Evolutionary conservation across 345 rosid genomes (phyloP).

Genomic region (Bruguiera gymnorhiza): DNA sequence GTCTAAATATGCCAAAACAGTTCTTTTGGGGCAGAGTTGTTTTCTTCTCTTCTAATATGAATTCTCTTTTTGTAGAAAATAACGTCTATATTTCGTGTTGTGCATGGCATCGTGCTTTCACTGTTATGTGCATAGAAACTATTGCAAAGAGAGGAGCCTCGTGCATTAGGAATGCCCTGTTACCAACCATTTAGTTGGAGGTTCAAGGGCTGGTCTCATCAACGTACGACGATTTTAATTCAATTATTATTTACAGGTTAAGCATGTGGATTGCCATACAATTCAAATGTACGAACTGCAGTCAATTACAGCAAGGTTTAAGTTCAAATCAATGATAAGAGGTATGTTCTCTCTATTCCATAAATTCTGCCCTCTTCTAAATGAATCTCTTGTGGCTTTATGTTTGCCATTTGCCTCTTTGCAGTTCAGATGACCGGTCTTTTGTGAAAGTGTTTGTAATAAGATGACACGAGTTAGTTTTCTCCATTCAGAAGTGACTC

Average conservation of each 20-base stretch:
- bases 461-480: constrained; percentile 10
- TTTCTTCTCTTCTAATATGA: too few relatives aligned
- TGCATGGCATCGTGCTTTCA: too few relatives aligned
- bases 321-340: constrained; percentile 92
- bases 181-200: too few relatives aligned
- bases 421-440: constrained; percentile 83
- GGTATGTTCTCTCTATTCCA: constrained; percentile 38
- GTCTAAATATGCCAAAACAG: too few relatives aligned
- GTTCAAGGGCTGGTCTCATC: too few relatives aligned
- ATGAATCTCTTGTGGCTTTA: background rate
- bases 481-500: background rate
- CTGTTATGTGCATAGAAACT: too few relatives aligned
- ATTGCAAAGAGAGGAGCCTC: too few relatives aligned
- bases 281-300: constrained; percentile 73
- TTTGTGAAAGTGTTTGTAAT: constrained; percentile 76
- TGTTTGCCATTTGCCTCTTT: constrained; percentile 11
- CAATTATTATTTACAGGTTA: constrained; percentile 47
- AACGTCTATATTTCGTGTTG: constrained; percentile 7
- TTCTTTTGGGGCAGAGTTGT: background rate
- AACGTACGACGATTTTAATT: background rate
- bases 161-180: too few relatives aligned
- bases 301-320: constrained; percentile 65
- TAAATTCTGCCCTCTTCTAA: background rate
- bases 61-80: background rate
- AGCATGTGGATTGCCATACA: constrained; percentile 77